phyloP scores from a whole-genome alignment of 75 land plant genomes.

The Picea sitchensis region DNA sequence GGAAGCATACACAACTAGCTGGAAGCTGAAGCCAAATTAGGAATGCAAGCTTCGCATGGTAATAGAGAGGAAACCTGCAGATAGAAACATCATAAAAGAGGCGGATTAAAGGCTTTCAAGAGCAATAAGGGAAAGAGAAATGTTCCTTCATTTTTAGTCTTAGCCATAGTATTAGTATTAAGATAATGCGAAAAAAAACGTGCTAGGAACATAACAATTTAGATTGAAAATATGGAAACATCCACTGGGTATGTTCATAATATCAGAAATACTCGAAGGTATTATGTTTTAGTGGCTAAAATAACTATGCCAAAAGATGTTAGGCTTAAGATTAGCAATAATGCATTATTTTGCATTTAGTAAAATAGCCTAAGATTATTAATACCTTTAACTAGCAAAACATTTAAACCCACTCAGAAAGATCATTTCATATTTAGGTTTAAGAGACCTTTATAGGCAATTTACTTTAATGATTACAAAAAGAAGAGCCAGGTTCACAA shows the following conservation, averaged over 20 bases:
- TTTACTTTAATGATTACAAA: no score
- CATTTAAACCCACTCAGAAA: no score
- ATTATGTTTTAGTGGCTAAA: not conserved
- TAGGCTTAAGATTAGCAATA: no score
- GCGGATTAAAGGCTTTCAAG: not conserved
- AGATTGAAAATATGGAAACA: not conserved
- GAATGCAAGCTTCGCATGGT: conserved; percentile 85
- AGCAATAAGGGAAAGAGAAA: not conserved
- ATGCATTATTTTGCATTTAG: no score
- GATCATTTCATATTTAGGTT: no score
- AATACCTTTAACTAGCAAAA: no score
- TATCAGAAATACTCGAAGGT: not conserved
- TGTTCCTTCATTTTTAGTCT: not conserved
- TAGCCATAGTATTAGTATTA: not conserved
- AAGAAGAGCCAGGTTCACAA: no score
- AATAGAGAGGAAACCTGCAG: conserved; percentile 86
- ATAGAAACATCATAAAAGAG: not conserved
- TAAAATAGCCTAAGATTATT: no score
- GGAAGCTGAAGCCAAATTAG: conserved; percentile 98
- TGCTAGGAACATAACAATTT: not conserved
- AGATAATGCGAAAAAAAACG: no score
- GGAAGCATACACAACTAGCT: conserved; percentile 40
- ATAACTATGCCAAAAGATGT: no score
- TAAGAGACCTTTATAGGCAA: no score
- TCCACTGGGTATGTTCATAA: not conserved